A percentile compares a stretch with the other conserved stretches of the same genome.
phyloP scores from a whole-genome alignment of 768 basidiomycete species.

The Boletales sp. region DNA sequence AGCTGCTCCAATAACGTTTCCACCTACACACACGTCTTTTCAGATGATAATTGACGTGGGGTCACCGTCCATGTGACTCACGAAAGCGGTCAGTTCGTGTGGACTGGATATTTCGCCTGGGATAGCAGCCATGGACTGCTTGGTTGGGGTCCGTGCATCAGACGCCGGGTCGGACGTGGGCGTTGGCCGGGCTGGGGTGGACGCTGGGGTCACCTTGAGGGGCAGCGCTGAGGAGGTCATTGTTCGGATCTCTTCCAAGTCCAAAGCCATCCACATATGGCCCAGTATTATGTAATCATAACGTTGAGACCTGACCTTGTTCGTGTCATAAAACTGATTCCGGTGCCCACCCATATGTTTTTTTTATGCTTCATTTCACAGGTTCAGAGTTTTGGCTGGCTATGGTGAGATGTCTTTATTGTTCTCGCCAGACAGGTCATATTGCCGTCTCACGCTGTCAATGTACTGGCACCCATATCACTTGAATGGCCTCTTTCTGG shows the following conservation, averaged over 20 bases:
- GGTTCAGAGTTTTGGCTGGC: background rate
- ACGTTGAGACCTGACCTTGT: constrained; percentile 10
- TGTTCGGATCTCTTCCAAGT: constrained; percentile 1
- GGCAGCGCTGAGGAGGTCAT: constrained; percentile 59
- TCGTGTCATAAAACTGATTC: background rate
- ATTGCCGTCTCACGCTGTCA: background rate
- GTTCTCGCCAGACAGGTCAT: background rate
- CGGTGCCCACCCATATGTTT: too few species aligned
- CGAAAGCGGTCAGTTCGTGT: constrained; percentile 92
- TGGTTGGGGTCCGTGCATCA: constrained; percentile 43
- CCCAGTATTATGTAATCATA: constrained; percentile 13
- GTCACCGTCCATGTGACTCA: constrained; percentile 40
- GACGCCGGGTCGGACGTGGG: constrained; percentile 20
- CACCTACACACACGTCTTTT: constrained; percentile 47
- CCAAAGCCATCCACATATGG: too few species aligned
- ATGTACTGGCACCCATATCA: too few species aligned
- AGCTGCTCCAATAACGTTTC: constrained; percentile 85
- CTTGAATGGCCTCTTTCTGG: too few species aligned
- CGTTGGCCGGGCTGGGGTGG: constrained; percentile 47
- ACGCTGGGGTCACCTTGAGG: constrained; percentile 55
- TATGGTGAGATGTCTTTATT: constrained; percentile 1
- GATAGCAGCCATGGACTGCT: constrained; percentile 34
- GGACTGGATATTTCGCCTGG: constrained; percentile 81
- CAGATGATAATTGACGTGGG: background rate
- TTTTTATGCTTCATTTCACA: background rate